Conservation (phyloP, 352 stramenopile species). For the Phytophthora meadii region DNA sequence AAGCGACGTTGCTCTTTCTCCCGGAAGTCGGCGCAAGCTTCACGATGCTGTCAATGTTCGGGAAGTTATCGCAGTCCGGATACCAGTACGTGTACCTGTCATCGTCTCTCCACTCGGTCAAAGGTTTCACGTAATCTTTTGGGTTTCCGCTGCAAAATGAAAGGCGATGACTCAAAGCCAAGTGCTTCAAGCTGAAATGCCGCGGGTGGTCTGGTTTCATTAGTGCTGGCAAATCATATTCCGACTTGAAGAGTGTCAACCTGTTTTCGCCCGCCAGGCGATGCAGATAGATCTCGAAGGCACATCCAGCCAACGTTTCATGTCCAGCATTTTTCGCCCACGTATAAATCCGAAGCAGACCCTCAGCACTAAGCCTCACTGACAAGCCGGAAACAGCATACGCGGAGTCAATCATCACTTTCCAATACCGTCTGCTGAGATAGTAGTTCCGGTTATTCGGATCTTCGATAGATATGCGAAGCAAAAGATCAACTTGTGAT, state of each 20-base stretch:
- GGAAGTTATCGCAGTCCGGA: conserved; percentile 26
- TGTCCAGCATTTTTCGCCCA: conserved; percentile 9
- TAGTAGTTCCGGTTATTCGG: too few species aligned
- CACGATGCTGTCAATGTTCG: conserved; percentile 32
- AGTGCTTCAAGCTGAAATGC: not conserved
- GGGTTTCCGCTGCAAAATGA: conserved; percentile 16
- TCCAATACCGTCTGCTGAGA: too few species aligned
- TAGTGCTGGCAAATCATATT: conserved; percentile 15
- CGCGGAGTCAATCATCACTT: conserved; percentile 25
- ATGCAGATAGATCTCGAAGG: conserved; percentile 20
- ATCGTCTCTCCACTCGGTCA: conserved; percentile 19
- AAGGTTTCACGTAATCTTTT: conserved; percentile 7
- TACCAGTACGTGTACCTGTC: conserved; percentile 24
- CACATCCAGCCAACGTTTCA: conserved; percentile 10
- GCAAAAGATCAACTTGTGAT: conserved; percentile 1
- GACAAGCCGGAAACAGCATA: conserved; percentile 16
- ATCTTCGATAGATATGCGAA: conserved; percentile 23
- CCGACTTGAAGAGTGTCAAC: conserved; percentile 12
- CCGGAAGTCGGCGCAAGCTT: conserved; percentile 13
- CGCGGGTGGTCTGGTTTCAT: conserved; percentile 6
- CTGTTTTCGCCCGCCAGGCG: not conserved
- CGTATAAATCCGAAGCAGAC: conserved; percentile 1
- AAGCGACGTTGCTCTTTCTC: conserved; percentile 16
- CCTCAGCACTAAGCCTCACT: not conserved
- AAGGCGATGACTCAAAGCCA: too few species aligned